These are phyloP conservation scores for Lepiota venenata DNA, from an alignment of 768 basidiomycete genomes.

Conservation along the genomic window DNA sequence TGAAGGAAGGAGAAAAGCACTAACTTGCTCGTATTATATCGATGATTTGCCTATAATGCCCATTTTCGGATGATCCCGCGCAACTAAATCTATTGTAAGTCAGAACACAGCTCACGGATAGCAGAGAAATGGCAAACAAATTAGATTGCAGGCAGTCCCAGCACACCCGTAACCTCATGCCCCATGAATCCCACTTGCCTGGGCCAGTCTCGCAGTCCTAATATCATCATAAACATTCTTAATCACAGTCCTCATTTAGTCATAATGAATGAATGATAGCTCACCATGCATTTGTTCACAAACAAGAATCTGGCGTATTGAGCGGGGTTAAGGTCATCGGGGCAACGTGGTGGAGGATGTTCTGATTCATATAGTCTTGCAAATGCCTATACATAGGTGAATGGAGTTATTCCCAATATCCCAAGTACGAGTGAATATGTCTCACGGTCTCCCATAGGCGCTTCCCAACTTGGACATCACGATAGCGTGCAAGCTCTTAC, in stretches of 20 bases:
- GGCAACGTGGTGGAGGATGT: conserved; percentile 20
- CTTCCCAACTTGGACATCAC: conserved; percentile 20
- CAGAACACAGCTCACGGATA: not conserved
- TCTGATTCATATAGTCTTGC: conserved; percentile 21
- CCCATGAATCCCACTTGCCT: not conserved
- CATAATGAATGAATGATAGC: not conserved
- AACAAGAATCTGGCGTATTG: conserved; percentile 33
- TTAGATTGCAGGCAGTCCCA: not conserved
- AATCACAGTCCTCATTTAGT: too few relatives aligned
- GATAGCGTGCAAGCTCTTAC: conserved; percentile 29
- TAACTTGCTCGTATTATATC: too few relatives aligned
- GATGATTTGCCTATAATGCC: too few relatives aligned
- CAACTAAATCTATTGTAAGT: not conserved
- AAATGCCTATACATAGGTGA: not conserved
- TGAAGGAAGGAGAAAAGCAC: too few relatives aligned
- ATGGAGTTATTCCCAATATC: too few relatives aligned
- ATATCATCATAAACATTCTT: too few relatives aligned
- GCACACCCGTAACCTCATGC: not conserved
- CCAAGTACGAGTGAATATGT: too few relatives aligned
- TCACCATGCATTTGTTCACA: conserved; percentile 11
- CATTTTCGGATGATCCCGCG: too few relatives aligned
- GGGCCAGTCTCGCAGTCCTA: not conserved
- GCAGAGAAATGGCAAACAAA: not conserved
- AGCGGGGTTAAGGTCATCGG: conserved; percentile 25
- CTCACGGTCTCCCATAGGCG: conserved; percentile 31